These are phyloP conservation scores for Chaetomiaceae sp. DNA, from an alignment of 2,329 filamentous ascomycete genomes.

Conservation along the genomic window DNA sequence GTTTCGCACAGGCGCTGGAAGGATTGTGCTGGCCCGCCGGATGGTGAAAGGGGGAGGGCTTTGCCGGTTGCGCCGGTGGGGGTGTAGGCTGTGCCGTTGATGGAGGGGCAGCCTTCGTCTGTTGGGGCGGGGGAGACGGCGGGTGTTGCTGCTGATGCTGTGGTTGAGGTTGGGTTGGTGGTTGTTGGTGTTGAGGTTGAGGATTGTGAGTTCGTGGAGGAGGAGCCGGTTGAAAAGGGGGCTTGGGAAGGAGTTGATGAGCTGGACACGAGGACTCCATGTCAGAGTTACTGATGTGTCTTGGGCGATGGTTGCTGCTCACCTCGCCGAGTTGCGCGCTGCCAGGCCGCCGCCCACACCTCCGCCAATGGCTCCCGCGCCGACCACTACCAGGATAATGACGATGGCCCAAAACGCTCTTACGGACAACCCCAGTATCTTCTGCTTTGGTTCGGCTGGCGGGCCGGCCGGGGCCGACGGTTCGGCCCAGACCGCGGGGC, in stretches of 20 bases:
- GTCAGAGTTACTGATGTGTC: too few relatives aligned
- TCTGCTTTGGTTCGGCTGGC: not conserved
- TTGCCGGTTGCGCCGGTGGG: constrained; percentile 14
- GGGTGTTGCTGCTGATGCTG: not conserved
- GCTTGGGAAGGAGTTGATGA: not conserved
- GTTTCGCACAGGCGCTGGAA: constrained; percentile 21
- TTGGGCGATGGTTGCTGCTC: not conserved
- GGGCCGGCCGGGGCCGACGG: not conserved
- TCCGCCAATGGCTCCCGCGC: constrained; percentile 20
- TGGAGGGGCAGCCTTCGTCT: constrained; percentile 20
- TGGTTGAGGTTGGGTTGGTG: not conserved
- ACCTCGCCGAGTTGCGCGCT: constrained; percentile 10
- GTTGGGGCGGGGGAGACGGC: constrained; percentile 15
- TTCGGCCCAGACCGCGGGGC: not conserved
- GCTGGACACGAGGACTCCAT: not conserved
- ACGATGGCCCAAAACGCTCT: constrained; percentile 21
- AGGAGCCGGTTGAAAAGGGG: not conserved
- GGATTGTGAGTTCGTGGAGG: not conserved
- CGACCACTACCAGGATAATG: constrained; percentile 15
- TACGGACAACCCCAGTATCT: constrained; percentile 22
- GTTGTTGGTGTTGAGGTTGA: too few relatives aligned
- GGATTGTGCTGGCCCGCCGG: not conserved
- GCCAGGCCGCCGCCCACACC: constrained; percentile 22
- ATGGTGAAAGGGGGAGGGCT: not conserved
- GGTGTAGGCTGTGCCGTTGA: constrained; percentile 20